Percentiles rank a stretch among this genome's conserved stretches.
phyloP scores from a whole-genome alignment of 1,284 basidiomycete genomes.

The Paramarasmius palmivorus region DNA sequence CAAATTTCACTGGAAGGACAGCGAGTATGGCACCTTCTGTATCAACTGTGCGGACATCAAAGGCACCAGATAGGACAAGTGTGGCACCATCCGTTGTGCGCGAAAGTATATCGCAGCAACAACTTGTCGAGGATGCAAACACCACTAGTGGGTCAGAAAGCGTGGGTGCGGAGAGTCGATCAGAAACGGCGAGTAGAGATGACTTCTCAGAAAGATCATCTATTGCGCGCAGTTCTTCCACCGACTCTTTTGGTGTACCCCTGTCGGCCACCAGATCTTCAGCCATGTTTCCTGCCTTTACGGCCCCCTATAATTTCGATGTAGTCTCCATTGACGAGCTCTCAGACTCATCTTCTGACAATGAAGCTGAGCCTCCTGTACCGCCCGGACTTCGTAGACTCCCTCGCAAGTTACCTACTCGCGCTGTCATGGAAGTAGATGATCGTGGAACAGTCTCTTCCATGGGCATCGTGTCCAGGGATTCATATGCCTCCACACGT shows the following conservation, averaged over 20 bases:
- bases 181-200: not conserved
- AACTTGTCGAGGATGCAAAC: not conserved
- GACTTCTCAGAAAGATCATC: slow-evolving; percentile 11
- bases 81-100: not conserved
- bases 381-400: slow-evolving; percentile 59
- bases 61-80: not conserved
- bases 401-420: slow-evolving; percentile 60
- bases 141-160: not conserved
- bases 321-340: slow-evolving; percentile 75
- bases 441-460: slow-evolving; percentile 75
- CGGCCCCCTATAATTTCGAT: slow-evolving; percentile 58
- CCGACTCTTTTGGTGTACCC: slow-evolving; percentile 58
- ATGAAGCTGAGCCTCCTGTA: slow-evolving; percentile 33
- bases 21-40: not conserved
- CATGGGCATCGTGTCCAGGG: slow-evolving; percentile 66
- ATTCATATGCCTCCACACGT: slow-evolving; percentile 48
- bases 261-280: slow-evolving; percentile 35
- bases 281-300: slow-evolving; percentile 26
- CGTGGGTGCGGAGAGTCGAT: not conserved
- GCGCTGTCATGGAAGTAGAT: slow-evolving; percentile 76
- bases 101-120: not conserved
- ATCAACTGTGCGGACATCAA: not conserved
- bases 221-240: slow-evolving; percentile 48
- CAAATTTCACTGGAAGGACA: not conserved
- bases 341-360: slow-evolving; percentile 68